Conservation (phyloP, 2,329 filamentous ascomycete genomes). For the Cadophora sp. region DNA sequence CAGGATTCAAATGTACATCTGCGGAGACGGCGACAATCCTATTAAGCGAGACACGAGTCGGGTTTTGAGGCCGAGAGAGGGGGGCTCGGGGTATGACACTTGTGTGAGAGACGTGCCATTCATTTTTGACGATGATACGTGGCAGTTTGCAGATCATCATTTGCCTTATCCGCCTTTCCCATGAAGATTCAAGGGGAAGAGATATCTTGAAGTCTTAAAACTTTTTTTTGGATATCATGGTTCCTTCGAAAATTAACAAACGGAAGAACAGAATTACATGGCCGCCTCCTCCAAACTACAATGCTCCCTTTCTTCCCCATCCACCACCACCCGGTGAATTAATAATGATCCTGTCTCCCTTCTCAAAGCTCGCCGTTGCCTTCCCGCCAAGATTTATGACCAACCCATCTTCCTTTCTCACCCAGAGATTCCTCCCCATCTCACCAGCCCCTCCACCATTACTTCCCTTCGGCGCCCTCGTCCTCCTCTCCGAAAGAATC, state of each 20-base stretch:
- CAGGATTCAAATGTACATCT: slow-evolving; percentile 1
- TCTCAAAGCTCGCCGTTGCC: background rate
- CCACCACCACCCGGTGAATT: slow-evolving; percentile 12
- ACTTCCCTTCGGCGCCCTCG: too few species aligned
- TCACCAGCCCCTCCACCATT: too few species aligned
- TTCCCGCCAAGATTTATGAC: slow-evolving; percentile 17
- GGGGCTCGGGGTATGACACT: background rate
- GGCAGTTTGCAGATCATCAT: background rate
- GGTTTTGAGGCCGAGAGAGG: background rate
- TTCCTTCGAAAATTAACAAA: too few species aligned
- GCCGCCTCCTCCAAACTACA: too few species aligned
- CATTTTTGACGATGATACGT: slow-evolving; percentile 6
- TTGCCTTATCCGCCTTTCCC: background rate
- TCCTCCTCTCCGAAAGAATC: too few species aligned
- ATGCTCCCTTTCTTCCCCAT: too few species aligned
- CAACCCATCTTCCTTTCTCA: background rate
- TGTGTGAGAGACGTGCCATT: background rate
- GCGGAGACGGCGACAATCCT: background rate
- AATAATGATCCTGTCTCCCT: slow-evolving; percentile 14
- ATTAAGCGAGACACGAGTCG: background rate
- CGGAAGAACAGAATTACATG: too few species aligned
- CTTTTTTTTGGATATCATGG: background rate
- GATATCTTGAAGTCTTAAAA: background rate
- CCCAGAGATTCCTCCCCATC: too few species aligned
- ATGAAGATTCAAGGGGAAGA: background rate